phyloP scores from a whole-genome alignment of 495 filamentous ascomycete genomes.

The Talaromyces borbonicus region DNA sequence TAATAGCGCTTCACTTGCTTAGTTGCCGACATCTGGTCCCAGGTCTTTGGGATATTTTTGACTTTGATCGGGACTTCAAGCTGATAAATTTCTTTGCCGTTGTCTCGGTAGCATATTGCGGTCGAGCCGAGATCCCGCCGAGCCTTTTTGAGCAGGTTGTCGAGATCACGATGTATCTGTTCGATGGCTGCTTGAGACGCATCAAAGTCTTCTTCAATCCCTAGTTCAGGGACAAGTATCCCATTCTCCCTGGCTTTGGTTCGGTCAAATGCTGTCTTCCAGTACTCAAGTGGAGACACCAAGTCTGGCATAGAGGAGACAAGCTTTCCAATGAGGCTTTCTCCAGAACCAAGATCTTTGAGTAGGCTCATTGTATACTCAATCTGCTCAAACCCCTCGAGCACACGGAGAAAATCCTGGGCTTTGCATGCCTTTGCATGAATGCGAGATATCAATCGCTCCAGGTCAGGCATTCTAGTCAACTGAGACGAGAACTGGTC shows the following conservation, averaged over 20 bases:
- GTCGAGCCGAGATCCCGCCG: slow-evolving; percentile 55
- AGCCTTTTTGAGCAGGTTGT: slow-evolving; percentile 59
- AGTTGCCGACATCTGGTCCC: slow-evolving; percentile 96
- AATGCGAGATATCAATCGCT: slow-evolving; percentile 87
- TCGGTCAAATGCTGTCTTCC: slow-evolving; percentile 91
- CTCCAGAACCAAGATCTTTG: slow-evolving; percentile 53
- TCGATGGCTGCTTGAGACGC: slow-evolving; percentile 69
- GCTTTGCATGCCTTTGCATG: slow-evolving; percentile 83
- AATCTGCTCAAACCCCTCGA: slow-evolving; percentile 97
- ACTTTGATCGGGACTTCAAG: slow-evolving; percentile 81
- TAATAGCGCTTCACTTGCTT: slow-evolving; percentile 90
- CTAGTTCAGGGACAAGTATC: slow-evolving; percentile 74
- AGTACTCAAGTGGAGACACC: slow-evolving; percentile 58
- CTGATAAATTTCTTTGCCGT: slow-evolving; percentile 96
- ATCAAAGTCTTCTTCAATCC: slow-evolving; percentile 90
- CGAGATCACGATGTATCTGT: slow-evolving; percentile 58
- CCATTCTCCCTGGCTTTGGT: slow-evolving; percentile 65
- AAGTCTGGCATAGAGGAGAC: slow-evolving; percentile 80
- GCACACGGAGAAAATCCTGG: slow-evolving; percentile 84
- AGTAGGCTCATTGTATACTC: slow-evolving; percentile 81
- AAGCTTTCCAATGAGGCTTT: slow-evolving; percentile 76
- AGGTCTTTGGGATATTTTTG: slow-evolving; percentile 71
- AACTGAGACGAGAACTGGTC: slow-evolving; percentile 80
- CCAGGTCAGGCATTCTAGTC: slow-evolving; percentile 85
- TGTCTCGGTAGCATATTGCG: slow-evolving; percentile 74